These are phyloP conservation scores for Immersiporthe knoxdaviesiana DNA, from an alignment of 2,329 filamentous ascomycete genomes.

Conservation along the genomic window DNA sequence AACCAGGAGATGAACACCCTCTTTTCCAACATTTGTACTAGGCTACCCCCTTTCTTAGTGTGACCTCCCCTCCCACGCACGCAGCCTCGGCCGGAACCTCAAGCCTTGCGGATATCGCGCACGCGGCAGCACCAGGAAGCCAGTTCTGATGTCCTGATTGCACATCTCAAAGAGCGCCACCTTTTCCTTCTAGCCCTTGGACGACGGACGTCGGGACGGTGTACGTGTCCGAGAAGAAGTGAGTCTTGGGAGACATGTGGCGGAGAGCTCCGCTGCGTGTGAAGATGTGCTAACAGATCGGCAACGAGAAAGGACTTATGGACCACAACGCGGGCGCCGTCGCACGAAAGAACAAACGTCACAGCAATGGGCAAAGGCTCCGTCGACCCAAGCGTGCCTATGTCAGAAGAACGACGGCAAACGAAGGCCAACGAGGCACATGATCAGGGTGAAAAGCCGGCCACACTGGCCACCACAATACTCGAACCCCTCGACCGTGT, in stretches of 20 bases:
- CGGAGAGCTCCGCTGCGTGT: background rate
- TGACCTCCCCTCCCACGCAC: background rate
- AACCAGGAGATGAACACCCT: too few species aligned
- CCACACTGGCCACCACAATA: too few species aligned
- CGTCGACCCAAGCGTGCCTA: too few species aligned
- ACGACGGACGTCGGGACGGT: constrained; percentile 37
- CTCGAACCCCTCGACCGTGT: too few species aligned
- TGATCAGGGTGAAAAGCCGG: too few species aligned
- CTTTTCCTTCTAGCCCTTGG: constrained; percentile 36
- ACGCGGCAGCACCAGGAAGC: background rate
- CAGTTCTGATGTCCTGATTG: background rate
- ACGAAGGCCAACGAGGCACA: too few species aligned
- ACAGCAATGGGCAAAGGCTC: too few species aligned
- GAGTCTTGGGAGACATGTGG: background rate
- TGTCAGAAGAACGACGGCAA: too few species aligned
- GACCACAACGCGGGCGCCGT: too few species aligned
- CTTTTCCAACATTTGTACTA: too few species aligned
- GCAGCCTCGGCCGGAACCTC: background rate
- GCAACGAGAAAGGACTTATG: background rate
- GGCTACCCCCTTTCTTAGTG: background rate
- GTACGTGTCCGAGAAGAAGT: constrained; percentile 31
- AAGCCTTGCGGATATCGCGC: background rate
- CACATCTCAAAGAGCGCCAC: constrained; percentile 19
- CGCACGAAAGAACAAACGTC: too few species aligned
- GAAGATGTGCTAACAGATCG: background rate